phyloP scores from a whole-genome alignment of 805 yeast genomes.

The Pichia scutulata region DNA sequence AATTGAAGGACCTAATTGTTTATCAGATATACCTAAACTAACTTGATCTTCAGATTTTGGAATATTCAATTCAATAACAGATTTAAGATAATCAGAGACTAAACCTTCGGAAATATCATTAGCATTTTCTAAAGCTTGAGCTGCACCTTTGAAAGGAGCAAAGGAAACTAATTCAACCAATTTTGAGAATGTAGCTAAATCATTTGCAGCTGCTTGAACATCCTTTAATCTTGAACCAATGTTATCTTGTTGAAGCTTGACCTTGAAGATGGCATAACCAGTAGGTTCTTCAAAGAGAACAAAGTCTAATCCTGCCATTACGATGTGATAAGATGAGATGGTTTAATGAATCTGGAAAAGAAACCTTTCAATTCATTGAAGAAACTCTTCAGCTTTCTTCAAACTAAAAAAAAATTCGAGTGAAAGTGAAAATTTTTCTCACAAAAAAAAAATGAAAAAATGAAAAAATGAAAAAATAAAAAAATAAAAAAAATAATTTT shows the following conservation, averaged over 20 bases:
- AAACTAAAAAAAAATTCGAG: not conserved
- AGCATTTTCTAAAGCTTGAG: conserved; percentile 97
- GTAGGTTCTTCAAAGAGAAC: conserved; percentile 97
- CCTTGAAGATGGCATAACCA: conserved; percentile 95
- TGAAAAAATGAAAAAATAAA: not conserved
- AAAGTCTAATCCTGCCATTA: conserved; percentile 74
- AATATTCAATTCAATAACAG: conserved; percentile 81
- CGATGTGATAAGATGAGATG: not conserved
- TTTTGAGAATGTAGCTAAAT: conserved; percentile 82
- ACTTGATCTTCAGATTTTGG: conserved; percentile 74
- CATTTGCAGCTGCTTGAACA: conserved; percentile 85
- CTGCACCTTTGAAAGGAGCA: conserved; percentile 99
- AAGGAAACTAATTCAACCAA: conserved; percentile 88
- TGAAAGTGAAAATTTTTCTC: not conserved
- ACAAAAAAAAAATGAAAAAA: not conserved
- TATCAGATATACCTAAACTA: conserved; percentile 84
- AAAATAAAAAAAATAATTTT: too few relatives aligned
- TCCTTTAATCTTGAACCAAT: conserved; percentile 87
- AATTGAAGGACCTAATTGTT: conserved; percentile 91
- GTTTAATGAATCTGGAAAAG: not conserved
- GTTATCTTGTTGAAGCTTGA: conserved; percentile 87
- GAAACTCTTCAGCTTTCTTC: not conserved
- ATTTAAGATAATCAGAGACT: conserved; percentile 85
- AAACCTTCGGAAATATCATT: conserved; percentile 96
- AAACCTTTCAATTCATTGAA: not conserved